Conservation (phyloP, 768 basidiomycete genomes). For the Chalciporus sphaerocephalus region DNA sequence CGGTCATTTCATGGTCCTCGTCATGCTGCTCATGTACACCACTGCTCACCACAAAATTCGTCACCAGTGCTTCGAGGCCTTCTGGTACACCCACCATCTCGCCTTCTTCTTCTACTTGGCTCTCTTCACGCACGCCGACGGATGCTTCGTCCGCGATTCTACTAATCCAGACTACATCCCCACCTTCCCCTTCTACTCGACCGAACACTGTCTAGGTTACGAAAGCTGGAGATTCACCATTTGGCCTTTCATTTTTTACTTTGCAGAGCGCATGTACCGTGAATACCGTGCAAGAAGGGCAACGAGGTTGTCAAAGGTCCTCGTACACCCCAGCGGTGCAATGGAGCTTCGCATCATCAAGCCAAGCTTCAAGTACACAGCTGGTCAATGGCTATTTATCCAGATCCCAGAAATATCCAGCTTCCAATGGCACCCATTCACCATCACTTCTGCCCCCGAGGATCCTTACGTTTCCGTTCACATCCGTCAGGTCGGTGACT, state of each 20-base stretch:
- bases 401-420: conserved; percentile 81
- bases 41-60: conserved; percentile 89
- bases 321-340: conserved; percentile 86
- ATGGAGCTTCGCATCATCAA: conserved; percentile 94
- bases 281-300: conserved; percentile 75
- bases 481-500: conserved; percentile 92
- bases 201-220: conserved; percentile 88
- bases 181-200: conserved; percentile 83
- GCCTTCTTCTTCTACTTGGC: conserved; percentile 93
- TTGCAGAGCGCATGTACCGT: conserved; percentile 80
- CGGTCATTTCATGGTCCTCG: conserved; percentile 91
- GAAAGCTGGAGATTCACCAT: conserved; percentile 87
- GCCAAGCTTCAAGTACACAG: conserved; percentile 85
- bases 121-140: conserved; percentile 85
- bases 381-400: conserved; percentile 90
- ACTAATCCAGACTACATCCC: conserved; percentile 61
- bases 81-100: conserved; percentile 96
- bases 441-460: conserved; percentile 91
- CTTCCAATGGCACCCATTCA: conserved; percentile 97
- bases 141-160: conserved; percentile 93
- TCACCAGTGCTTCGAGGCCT: conserved; percentile 86
- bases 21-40: conserved; percentile 90
- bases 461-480: conserved; percentile 91
- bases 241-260: conserved; percentile 89
- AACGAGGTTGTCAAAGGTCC: conserved; percentile 78